Base-by-base conservation (phyloP, 2,329 filamentous ascomycete species). In the Microdochium bolleyi region DNA sequence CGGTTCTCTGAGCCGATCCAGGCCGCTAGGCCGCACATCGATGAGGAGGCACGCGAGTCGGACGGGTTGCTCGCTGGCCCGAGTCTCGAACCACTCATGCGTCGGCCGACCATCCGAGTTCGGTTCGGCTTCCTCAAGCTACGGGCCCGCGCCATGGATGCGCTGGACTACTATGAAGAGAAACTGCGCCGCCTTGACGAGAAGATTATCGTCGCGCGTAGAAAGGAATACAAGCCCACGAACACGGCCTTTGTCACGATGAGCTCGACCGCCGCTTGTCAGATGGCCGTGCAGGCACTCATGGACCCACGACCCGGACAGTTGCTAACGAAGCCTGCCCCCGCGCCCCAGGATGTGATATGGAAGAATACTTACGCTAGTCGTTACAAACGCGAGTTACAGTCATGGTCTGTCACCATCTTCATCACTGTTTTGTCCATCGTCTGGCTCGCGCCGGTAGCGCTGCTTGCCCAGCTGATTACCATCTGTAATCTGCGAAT, bases 241-340 rank as follows among this genome's bases (percentile, higher is more conserved):
- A 87, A 92, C 49, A 79, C 95, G 55, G 95, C 95, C 1, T 96
- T 99, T 67, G 89, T 99, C 38, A 97, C 94, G 0, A 95, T 99
- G 90, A 89, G 96, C 71, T 94, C 90, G 3, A 94, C 96, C 50
- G 89, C 92, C 14, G 87, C 92, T 30, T 85, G 83, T 60, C 94
- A 99, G 72, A 96, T 97, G 91, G 89, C 92, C 24, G 89, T 96
- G 46, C 94, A 99, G 69, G 92, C 94, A 3, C 85, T 95, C 11
- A 83, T 99, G 51, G 92, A 97, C 64, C 91, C 94, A 3, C 86
- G 88, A 11, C 94, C 95, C 0, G 85, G 92, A 54, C 87, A 88
- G 55, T 78, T 99, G 5, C 75, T 96, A 52, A 92, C 92, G 9
- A 92, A 90, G 55, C 80, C 88, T 25, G 92, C 92, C 2, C 94